These are phyloP conservation scores for Aureobasidium sp. DNA, from an alignment of 2,329 filamentous ascomycete species.

Conservation along the genomic window DNA sequence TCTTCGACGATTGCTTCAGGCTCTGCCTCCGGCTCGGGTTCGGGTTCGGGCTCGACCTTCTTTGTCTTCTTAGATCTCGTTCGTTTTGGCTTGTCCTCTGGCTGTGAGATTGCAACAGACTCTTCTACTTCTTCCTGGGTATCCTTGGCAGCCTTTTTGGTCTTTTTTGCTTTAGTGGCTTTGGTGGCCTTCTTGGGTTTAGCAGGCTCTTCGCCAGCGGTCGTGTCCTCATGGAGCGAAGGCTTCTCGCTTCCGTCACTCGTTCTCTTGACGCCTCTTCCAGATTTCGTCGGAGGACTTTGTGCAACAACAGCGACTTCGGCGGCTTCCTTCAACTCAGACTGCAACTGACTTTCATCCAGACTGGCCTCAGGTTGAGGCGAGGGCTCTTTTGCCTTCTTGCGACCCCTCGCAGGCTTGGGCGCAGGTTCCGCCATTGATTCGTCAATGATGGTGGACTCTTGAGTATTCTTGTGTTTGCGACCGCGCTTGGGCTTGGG, in stretches of 20 bases:
- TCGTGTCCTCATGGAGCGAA: neutral
- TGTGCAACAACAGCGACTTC: slow-evolving; percentile 24
- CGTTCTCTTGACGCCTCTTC: slow-evolving; percentile 30
- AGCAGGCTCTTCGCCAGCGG: neutral
- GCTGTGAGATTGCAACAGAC: neutral
- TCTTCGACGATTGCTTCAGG: slow-evolving; percentile 20
- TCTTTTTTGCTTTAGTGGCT: slow-evolving; percentile 18
- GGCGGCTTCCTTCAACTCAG: slow-evolving; percentile 20
- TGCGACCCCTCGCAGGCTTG: slow-evolving; percentile 14
- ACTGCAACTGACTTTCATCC: slow-evolving; percentile 25
- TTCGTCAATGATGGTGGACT: slow-evolving; percentile 1
- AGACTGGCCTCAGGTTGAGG: slow-evolving; percentile 17
- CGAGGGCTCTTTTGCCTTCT: slow-evolving; percentile 13
- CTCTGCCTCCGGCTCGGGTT: slow-evolving; percentile 20
- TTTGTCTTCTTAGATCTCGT: slow-evolving; percentile 14
- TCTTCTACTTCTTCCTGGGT: slow-evolving; percentile 17
- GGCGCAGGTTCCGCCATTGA: slow-evolving; percentile 8
- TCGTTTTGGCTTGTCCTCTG: slow-evolving; percentile 13
- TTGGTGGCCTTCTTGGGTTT: slow-evolving; percentile 19
- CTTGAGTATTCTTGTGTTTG: slow-evolving; percentile 23
- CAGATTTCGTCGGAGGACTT: slow-evolving; percentile 26
- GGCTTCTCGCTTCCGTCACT: slow-evolving; percentile 29
- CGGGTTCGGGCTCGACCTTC: slow-evolving; percentile 16
- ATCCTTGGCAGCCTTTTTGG: slow-evolving; percentile 19
- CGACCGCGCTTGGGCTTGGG: slow-evolving; percentile 25